These are phyloP conservation scores for Scolecobasidium constrictum DNA, from an alignment of 2,329 filamentous ascomycete species.

Conservation along the genomic window DNA sequence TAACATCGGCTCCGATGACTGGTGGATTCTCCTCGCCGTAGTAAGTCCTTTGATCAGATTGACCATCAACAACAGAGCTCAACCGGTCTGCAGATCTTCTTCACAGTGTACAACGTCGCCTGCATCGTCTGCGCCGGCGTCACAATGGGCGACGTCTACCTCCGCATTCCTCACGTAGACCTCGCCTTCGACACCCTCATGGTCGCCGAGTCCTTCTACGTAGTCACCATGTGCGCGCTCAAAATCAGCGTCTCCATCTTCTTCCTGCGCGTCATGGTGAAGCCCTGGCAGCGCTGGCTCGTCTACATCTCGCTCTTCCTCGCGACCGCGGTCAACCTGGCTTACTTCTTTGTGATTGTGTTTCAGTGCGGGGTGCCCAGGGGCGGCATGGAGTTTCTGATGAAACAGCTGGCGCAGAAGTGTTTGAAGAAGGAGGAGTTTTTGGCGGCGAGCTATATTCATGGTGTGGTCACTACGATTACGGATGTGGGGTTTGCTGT, in stretches of 20 bases:
- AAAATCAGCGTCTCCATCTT: conserved; percentile 36
- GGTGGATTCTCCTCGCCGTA: conserved; percentile 26
- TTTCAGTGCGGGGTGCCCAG: conserved; percentile 21
- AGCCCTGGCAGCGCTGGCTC: conserved; percentile 24
- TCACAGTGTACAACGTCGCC: conserved; percentile 20
- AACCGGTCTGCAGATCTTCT: conserved; percentile 18
- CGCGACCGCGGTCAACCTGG: conserved; percentile 21
- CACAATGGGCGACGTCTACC: conserved; percentile 12
- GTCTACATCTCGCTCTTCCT: conserved; percentile 18
- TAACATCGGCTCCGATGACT: conserved; percentile 32
- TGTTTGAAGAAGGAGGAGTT: conserved; percentile 5
- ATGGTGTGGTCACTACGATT: conserved; percentile 23
- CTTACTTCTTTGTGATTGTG: conserved; percentile 19
- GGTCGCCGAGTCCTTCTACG: conserved; percentile 26
- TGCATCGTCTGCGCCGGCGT: conserved; percentile 14
- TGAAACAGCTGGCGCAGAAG: neutral
- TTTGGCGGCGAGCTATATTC: conserved; percentile 10
- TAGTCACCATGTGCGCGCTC: conserved; percentile 28
- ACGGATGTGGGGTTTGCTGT: conserved; percentile 25
- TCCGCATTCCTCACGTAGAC: conserved; percentile 15
- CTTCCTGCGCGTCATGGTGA: conserved; percentile 32
- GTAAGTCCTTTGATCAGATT: conserved; percentile 14
- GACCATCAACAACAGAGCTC: conserved; percentile 2
- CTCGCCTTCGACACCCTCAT: conserved; percentile 22
- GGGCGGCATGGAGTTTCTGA: neutral